Base-by-base conservation (phyloP, 1,284 basidiomycete genomes). In the Amylostereum chailletii region DNA sequence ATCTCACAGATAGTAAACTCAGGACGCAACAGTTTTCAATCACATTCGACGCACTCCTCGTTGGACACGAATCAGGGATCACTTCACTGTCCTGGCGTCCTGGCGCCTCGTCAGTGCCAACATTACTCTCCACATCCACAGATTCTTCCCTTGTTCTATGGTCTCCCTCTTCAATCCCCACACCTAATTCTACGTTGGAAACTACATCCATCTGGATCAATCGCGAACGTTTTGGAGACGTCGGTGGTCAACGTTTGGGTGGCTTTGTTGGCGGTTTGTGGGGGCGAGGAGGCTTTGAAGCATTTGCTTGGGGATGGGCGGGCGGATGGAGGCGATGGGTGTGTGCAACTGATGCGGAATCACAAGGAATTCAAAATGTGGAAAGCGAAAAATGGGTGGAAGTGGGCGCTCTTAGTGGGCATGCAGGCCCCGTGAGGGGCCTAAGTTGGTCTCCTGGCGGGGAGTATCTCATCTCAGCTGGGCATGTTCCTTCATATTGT, bases 101-200 rank as follows among this genome's bases (percentile, higher is more conserved):
- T 1, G 57, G 60, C 29, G 46, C 33, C 4, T 48, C 50, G 5
- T 52, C 65, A 7, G 55, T 53, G 2, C 70, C 81, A 0, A 81
- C 80, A 0, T 75, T 97, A 3, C 72, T 96, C 7, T 94, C 91
- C 9, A 86, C 90, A 2, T 94, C 94, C 0, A 85, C 88, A 0
- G 94, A 97, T 66, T 94, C 93, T 36, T 96, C 93, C 9, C 64
- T 96, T 36, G 94, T 96, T 53, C 68, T 96, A 45, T 98, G 94
- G 94, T 83, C 86, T 1, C 90, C 90, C 1, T 81, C 86, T 1
- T 65, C 75, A 2, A 63, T 79, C 2, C 55, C 71, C 11, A 19
- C 19, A 19, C 19, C 19, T 19, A 19, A 19, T 19, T 19, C 19
- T 19, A 60, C 69, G 27, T 56, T 66, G 8, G 57, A 69, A 0